These are phyloP conservation scores for Pleurotus pulmonarius DNA, from an alignment of 768 basidiomycete genomes.

Conservation along the genomic window DNA sequence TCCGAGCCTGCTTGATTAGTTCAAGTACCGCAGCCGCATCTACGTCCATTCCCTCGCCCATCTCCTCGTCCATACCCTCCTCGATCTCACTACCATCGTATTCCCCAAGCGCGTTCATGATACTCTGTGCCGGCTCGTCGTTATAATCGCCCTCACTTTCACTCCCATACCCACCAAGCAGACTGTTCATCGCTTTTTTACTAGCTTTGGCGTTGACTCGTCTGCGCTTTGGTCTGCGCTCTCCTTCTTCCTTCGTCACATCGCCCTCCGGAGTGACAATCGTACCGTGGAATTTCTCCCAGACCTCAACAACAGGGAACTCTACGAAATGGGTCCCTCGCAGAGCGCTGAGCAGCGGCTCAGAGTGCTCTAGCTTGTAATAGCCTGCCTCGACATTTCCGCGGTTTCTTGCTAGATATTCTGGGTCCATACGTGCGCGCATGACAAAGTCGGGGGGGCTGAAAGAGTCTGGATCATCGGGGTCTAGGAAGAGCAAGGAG, in stretches of 20 bases:
- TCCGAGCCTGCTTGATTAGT: constrained; percentile 29
- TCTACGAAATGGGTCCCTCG: constrained; percentile 71
- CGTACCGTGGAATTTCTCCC: constrained; percentile 57
- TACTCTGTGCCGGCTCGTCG: constrained; percentile 20
- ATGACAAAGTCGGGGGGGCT: constrained; percentile 59
- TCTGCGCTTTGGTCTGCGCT: constrained; percentile 47
- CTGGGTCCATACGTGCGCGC: constrained; percentile 37
- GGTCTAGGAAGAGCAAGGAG: constrained; percentile 46
- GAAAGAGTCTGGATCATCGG: constrained; percentile 55
- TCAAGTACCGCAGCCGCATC: constrained; percentile 32
- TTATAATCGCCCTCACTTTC: constrained; percentile 32
- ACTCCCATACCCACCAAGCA: constrained; percentile 62
- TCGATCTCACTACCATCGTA: constrained; percentile 36
- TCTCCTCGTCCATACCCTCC: too few relatives aligned
- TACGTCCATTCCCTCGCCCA: constrained; percentile 24
- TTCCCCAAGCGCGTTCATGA: constrained; percentile 35
- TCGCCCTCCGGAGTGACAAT: constrained; percentile 55
- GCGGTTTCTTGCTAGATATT: constrained; percentile 19
- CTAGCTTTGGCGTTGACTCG: constrained; percentile 51
- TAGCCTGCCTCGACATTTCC: constrained; percentile 33
- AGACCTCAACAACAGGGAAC: constrained; percentile 79
- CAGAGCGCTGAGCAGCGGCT: constrained; percentile 45
- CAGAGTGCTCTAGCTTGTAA: constrained; percentile 51
- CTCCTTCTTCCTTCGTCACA: constrained; percentile 28
- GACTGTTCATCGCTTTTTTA: constrained; percentile 50